phyloP scores from a whole-genome alignment of 257 asterid species.

The Nicotiana noctiflora region DNA sequence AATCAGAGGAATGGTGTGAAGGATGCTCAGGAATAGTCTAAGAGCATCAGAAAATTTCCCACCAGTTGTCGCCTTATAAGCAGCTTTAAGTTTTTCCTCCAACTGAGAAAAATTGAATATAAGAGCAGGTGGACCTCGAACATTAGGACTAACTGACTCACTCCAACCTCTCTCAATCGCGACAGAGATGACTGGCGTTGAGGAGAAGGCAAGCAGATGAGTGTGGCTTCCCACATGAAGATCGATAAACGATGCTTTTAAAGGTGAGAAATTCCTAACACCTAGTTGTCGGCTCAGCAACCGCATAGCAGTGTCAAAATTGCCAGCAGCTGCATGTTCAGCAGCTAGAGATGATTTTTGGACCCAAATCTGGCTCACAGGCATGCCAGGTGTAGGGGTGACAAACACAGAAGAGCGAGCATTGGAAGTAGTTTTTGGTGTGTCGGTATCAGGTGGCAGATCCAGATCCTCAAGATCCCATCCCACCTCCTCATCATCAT shows the following conservation, averaged over 20 bases:
- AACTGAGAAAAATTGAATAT: slow-evolving; percentile 55
- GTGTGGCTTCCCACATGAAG: slow-evolving; percentile 79
- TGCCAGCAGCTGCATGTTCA: slow-evolving; percentile 93
- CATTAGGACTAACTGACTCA: slow-evolving; percentile 60
- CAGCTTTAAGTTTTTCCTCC: slow-evolving; percentile 72
- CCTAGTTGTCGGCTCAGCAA: slow-evolving; percentile 77
- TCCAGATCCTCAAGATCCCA: slow-evolving; percentile 97
- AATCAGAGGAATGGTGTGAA: slow-evolving; percentile 64
- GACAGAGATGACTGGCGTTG: slow-evolving; percentile 52
- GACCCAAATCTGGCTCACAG: slow-evolving; percentile 90
- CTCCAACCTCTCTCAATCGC: slow-evolving; percentile 87
- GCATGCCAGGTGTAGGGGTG: slow-evolving; percentile 83
- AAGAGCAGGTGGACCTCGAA: slow-evolving; percentile 77
- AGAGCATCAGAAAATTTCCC: slow-evolving; percentile 81
- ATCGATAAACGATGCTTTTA: slow-evolving; percentile 54
- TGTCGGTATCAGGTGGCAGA: slow-evolving; percentile 73
- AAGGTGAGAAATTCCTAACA: slow-evolving; percentile 58
- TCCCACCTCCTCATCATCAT: slow-evolving; percentile 47
- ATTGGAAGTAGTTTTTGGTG: slow-evolving; percentile 48
- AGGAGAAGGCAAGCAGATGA: slow-evolving; percentile 61
- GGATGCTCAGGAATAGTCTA: slow-evolving; percentile 43
- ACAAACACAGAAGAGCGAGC: slow-evolving; percentile 59
- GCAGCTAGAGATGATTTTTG: slow-evolving; percentile 90
- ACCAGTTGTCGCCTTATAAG: slow-evolving; percentile 64
- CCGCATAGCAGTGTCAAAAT: slow-evolving; percentile 92